phyloP scores from a whole-genome alignment of 108 stramenopile species.

The Parietichytrium sp. region DNA sequence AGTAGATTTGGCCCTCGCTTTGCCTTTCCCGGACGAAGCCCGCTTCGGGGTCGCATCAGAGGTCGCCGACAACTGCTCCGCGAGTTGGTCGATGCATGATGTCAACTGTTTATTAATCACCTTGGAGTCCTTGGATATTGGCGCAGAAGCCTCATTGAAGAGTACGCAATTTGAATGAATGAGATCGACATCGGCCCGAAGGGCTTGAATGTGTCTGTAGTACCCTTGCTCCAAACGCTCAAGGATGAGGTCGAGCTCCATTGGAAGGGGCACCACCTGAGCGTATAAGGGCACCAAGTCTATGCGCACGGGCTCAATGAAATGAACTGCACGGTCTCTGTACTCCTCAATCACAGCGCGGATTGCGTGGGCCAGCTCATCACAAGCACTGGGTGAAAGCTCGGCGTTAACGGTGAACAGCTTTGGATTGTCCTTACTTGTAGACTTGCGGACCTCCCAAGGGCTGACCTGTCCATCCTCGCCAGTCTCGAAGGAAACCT shows the following conservation, averaged over 20 bases:
- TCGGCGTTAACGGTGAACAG: neutral
- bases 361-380: neutral
- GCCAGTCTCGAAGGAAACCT: neutral
- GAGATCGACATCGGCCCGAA: neutral
- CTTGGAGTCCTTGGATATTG: no score
- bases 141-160: neutral
- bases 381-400: neutral
- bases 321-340: neutral
- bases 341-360: neutral
- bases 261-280: neutral
- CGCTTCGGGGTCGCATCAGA: no score
- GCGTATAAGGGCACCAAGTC: neutral
- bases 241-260: neutral
- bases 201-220: constrained; percentile 1
- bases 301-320: neutral
- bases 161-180: neutral
- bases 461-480: neutral
- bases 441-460: constrained; percentile 13
- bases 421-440: no score
- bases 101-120: no score
- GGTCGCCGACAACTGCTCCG: no score
- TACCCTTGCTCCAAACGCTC: neutral
- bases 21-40: no score
- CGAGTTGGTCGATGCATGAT: no score
- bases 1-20: no score